These are phyloP conservation scores for Termitomyces sp. DNA, from an alignment of 768 basidiomycete species.

Conservation along the genomic window DNA sequence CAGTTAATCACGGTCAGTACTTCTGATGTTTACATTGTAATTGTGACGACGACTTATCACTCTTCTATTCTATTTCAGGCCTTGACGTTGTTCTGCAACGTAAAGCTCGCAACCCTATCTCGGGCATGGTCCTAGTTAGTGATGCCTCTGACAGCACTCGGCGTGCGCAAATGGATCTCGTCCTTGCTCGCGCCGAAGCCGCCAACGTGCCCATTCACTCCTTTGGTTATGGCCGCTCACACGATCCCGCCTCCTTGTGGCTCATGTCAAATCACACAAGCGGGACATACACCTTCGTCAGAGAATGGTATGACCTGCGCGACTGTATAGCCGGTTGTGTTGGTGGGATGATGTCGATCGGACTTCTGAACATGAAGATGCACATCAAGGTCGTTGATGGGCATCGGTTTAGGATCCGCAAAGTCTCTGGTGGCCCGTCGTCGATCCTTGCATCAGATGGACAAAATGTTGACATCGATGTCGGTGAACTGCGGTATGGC, in stretches of 20 bases:
- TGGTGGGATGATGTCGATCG: conserved; percentile 96
- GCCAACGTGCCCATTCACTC: conserved; percentile 97
- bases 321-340: conserved; percentile 91
- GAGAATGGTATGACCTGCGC: conserved; percentile 96
- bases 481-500: conserved; percentile 93
- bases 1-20: conserved; percentile 85
- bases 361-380: conserved; percentile 87
- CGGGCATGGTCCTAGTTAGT: conserved; percentile 90
- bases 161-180: conserved; percentile 96
- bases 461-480: conserved; percentile 91
- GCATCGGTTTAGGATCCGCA: conserved; percentile 88
- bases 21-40: neutral
- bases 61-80: conserved; percentile 37
- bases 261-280: conserved; percentile 97
- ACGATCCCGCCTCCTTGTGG: conserved; percentile 98
- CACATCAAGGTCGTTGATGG: conserved; percentile 93
- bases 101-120: conserved; percentile 84
- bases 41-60: neutral
- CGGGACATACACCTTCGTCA: conserved; percentile 97
- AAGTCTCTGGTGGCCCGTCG: conserved; percentile 87
- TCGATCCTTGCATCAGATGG: conserved; percentile 90
- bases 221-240: conserved; percentile 94
- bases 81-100: conserved; percentile 94
- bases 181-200: conserved; percentile 94
- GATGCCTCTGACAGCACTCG: conserved; percentile 91